phyloP scores from a whole-genome alignment of 768 basidiomycete genomes.

The Boletus rubescentipes region DNA sequence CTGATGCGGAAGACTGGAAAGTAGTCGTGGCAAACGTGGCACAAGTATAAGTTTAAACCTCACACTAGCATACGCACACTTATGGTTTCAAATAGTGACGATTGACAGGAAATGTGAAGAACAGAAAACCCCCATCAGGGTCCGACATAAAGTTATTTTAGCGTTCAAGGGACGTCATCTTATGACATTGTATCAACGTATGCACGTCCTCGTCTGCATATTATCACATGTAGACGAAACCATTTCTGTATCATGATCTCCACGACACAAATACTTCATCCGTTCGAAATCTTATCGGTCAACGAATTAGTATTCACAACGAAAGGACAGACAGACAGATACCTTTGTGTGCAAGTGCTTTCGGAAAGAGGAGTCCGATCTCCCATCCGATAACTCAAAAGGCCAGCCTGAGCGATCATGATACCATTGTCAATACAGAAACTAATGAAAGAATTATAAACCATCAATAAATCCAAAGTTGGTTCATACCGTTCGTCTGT shows the following conservation, averaged over 20 bases:
- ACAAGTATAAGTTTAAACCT: slow-evolving; percentile 2
- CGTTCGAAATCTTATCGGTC: slow-evolving; percentile 73
- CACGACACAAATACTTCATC: slow-evolving; percentile 93
- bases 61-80: too few species aligned
- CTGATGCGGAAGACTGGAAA: slow-evolving; percentile 48
- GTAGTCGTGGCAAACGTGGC: slow-evolving; percentile 53
- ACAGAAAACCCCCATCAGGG: too few species aligned
- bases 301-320: slow-evolving; percentile 9
- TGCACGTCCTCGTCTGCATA: too few species aligned
- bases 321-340: slow-evolving; percentile 12
- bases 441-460: slow-evolving; percentile 40
- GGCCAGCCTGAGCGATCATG: slow-evolving; percentile 98
- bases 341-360: slow-evolving; percentile 91
- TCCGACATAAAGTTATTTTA: too few species aligned
- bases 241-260: slow-evolving; percentile 44
- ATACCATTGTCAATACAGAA: slow-evolving; percentile 99
- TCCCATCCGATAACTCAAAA: slow-evolving; percentile 91
- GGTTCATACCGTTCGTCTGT: slow-evolving; percentile 84
- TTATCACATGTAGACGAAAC: too few species aligned
- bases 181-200: too few species aligned
- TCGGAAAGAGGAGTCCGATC: slow-evolving; percentile 70
- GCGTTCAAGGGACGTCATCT: too few species aligned
- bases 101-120: too few species aligned
- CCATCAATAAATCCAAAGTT: not conserved
- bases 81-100: too few species aligned